These are phyloP conservation scores for Aspergillus melleus DNA, from an alignment of 2,329 filamentous ascomycete species.

Conservation along the genomic window DNA sequence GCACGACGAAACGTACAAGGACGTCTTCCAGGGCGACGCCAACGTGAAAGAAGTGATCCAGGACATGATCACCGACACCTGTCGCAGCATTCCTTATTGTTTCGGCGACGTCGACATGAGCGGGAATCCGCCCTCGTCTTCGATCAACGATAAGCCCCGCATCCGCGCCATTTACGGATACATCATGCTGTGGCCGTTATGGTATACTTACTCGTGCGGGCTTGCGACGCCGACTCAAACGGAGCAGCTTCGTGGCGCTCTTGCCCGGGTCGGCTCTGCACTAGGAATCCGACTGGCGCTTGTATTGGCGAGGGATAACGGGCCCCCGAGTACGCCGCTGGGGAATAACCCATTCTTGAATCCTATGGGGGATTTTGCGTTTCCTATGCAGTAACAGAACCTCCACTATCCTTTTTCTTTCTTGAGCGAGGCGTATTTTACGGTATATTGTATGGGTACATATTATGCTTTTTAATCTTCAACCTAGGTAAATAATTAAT, in stretches of 20 bases:
- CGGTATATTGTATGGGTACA: too few species aligned
- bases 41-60: conserved; percentile 24
- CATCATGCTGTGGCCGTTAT: conserved; percentile 39
- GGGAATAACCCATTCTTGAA: neutral
- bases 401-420: too few species aligned
- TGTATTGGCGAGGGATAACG: conserved; percentile 23
- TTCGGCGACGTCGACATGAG: conserved; percentile 34
- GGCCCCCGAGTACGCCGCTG: neutral
- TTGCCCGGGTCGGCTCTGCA: conserved; percentile 30
- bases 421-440: neutral
- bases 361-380: neutral
- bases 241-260: conserved; percentile 27
- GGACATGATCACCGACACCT: conserved; percentile 37
- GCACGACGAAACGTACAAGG: conserved; percentile 4
- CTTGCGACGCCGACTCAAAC: conserved; percentile 32
- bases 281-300: conserved; percentile 38
- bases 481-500: too few species aligned
- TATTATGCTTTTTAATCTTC: too few species aligned
- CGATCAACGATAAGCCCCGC: conserved; percentile 14
- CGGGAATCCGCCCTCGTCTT: conserved; percentile 25
- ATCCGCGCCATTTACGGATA: conserved; percentile 35
- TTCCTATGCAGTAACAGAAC: neutral
- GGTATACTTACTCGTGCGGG: conserved; percentile 35
- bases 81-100: conserved; percentile 35
- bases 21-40: conserved; percentile 4